Evolutionary conservation across 495 filamentous ascomycete genomes (phyloP), one percentile per base, ranked within the genome.

Genomic region (Aspergillus mulundensis): DNA sequence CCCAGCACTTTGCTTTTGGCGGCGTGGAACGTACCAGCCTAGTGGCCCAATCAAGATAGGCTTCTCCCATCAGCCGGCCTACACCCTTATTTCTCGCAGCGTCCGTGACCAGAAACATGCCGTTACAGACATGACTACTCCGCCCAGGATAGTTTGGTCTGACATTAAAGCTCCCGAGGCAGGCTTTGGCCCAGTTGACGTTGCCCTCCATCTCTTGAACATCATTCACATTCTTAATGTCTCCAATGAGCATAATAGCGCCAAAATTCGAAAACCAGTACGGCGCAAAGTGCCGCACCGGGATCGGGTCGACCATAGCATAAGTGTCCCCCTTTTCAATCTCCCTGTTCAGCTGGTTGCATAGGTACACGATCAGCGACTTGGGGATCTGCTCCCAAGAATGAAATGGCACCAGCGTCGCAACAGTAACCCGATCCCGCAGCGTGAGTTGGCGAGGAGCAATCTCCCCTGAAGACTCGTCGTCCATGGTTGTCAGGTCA

Each of bases 191-290:
- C 94, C 94, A 98, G 67, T 95, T 87, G 55, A 82, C 82, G 12
- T 62, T 66, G 7, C 71, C 61, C 54, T 81, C 81, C 80, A 85
- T 79, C 16, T 70, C 43, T 48, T 71, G 69, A 1, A 82, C 68
- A 61, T 89, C 82, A 53, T 87, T 80, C 25, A 79, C 77, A 39
- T 81, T 81, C 34, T 87, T 81, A 43, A 93, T 84, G 58, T 88
- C 83, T 15, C 94, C 94, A 14, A 95, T 79, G 2, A 97, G 74
- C 93, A 97, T 97, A 58, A 98, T 82, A 8, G 90, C 93, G 44
- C 81, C 92, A 61, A 97, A 97, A 61, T 91, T 95, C 57, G 90
- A 89, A 67, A 98, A 95, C 94, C 94, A 98, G 67, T 96, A 97
- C 25, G 84, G 78, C 12, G 84, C 84, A 58, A 97, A 98, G 39